Evolutionary conservation across 2,329 filamentous ascomycete genomes (phyloP).

Genomic region (Cyphellophora europaea): DNA sequence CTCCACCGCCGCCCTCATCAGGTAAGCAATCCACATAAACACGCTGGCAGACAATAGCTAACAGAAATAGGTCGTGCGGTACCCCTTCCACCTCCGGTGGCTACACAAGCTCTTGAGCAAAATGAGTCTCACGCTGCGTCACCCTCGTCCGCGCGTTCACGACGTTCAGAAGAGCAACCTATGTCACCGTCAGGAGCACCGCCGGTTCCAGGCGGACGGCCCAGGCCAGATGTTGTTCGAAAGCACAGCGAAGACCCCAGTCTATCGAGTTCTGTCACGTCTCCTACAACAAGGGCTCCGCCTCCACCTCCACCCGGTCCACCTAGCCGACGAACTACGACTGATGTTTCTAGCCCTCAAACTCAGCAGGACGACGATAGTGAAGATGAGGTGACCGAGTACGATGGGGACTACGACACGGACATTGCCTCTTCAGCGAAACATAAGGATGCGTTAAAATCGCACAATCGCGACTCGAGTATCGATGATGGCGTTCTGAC

Average conservation of each 20-base stretch:
- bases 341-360: slow-evolving; percentile 38
- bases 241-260: not conserved
- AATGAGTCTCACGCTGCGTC: not conserved
- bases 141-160: not conserved
- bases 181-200: not conserved
- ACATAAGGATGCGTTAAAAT: slow-evolving; percentile 84
- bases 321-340: slow-evolving; percentile 50
- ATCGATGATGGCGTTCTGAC: slow-evolving; percentile 54
- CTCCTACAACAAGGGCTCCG: slow-evolving; percentile 49
- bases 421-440: slow-evolving; percentile 92
- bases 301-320: slow-evolving; percentile 49
- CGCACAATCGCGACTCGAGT: slow-evolving; percentile 69
- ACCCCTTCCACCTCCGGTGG: slow-evolving; percentile 5
- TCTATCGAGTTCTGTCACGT: slow-evolving; percentile 2
- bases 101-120: not conserved
- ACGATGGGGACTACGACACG: slow-evolving; percentile 96
- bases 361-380: slow-evolving; percentile 46
- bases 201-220: not conserved
- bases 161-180: not conserved
- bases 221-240: not conserved
- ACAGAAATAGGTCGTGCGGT: slow-evolving; percentile 3
- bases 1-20: slow-evolving; percentile 34
- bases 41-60: too few species aligned
- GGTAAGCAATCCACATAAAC: slow-evolving; percentile 1
- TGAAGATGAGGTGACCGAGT: slow-evolving; percentile 78